Conservation (phyloP, 73 alveolate genomes). For the Paramecium sonneborni region DNA sequence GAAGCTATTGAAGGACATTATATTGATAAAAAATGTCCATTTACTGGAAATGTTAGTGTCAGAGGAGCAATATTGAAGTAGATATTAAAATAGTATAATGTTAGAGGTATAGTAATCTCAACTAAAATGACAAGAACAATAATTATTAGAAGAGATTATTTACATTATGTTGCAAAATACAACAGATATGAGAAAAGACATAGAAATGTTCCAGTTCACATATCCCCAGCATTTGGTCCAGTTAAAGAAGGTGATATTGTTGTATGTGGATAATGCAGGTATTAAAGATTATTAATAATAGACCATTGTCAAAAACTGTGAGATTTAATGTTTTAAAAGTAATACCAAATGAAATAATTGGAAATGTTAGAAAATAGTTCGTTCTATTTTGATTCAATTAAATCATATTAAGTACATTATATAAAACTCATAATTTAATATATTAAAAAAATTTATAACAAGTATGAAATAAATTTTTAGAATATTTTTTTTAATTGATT, state of each 20-base stretch:
- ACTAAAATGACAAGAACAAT: conserved; percentile 98
- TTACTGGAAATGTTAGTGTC: conserved; percentile 94
- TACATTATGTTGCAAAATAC: conserved; percentile 97
- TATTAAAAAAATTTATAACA: too few relatives aligned
- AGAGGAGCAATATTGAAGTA: conserved; percentile 94
- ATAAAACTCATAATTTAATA: background rate
- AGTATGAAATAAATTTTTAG: background rate
- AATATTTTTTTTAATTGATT: background rate
- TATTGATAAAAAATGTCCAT: conserved; percentile 99
- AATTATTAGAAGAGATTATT: conserved; percentile 97
- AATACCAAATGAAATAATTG: conserved; percentile 90
- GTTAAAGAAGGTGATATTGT: conserved; percentile 98
- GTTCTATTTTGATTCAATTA: conserved; percentile 69
- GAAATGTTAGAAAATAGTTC: conserved; percentile 96
- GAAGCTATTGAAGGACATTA: conserved; percentile 94
- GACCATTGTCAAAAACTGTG: conserved; percentile 98
- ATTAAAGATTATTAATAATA: background rate
- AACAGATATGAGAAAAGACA: conserved; percentile 96
- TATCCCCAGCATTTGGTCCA: conserved; percentile 88
- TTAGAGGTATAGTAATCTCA: conserved; percentile 95
- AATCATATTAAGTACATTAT: background rate
- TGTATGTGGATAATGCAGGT: conserved; percentile 99
- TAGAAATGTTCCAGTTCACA: conserved; percentile 92
- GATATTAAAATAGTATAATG: background rate
- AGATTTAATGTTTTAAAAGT: conserved; percentile 98